phyloP scores from a whole-genome alignment of 2,329 filamentous ascomycete species.

The Pseudogymnoascus sp. region DNA sequence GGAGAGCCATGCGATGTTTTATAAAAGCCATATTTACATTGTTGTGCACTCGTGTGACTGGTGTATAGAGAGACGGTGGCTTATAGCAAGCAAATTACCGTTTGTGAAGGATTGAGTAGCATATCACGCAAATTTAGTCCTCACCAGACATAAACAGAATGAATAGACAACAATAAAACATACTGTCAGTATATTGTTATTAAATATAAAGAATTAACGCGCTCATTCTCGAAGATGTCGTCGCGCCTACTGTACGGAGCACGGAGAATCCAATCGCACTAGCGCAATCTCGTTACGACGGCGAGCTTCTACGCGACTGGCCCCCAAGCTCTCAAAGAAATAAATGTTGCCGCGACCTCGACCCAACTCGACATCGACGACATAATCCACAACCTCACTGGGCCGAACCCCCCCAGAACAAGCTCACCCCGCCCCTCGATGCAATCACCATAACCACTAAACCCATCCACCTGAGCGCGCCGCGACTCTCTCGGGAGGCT shows the following conservation, averaged over 20 bases:
- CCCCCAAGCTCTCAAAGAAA: slow-evolving; percentile 4
- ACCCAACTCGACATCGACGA: slow-evolving; percentile 3
- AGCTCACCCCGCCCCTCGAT: neutral
- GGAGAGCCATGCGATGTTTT: neutral
- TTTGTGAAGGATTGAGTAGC: neutral
- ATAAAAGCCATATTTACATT: neutral
- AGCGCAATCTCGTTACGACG: slow-evolving; percentile 7
- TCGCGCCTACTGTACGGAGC: neutral
- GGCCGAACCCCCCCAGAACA: neutral
- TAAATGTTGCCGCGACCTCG: slow-evolving; percentile 6
- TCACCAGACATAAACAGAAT: too few relatives aligned
- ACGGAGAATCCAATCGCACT: slow-evolving; percentile 8
- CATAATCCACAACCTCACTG: slow-evolving; percentile 1
- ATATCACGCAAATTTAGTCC: neutral
- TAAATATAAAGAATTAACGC: neutral
- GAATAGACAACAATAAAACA: neutral
- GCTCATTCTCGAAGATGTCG: neutral
- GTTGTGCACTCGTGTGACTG: neutral
- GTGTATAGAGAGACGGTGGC: neutral
- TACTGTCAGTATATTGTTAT: neutral
- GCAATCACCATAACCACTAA: neutral
- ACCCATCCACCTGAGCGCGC: slow-evolving; percentile 5
- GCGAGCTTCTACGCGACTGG: slow-evolving; percentile 6
- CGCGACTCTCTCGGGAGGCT: slow-evolving; percentile 1
- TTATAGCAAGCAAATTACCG: neutral